Percentiles rank a stretch among this genome's conserved stretches.
Conservation (phyloP, 225 moss, liverwort and hornwort genomes). For the Asterella californica region DNA sequence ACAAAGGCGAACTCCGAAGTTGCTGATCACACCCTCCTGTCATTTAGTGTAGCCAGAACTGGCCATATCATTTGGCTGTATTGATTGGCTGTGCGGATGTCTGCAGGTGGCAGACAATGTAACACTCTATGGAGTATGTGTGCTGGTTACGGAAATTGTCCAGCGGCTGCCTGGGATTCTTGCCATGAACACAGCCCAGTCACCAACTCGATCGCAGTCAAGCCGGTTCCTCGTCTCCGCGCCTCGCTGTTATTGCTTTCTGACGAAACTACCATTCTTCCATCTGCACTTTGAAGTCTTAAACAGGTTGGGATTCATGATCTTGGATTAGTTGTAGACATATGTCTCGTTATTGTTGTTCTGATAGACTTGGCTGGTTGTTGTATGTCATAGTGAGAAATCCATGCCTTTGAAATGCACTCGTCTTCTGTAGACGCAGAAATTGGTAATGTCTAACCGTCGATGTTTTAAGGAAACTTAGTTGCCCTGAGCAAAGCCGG, state of each 20-base stretch:
- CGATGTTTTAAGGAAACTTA: background rate
- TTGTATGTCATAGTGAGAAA: background rate
- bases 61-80: background rate
- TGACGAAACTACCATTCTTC: slow-evolving; percentile 88
- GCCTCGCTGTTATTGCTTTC: slow-evolving; percentile 96
- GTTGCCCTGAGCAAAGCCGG: background rate
- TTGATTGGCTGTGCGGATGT: background rate
- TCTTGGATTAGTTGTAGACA: background rate
- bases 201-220: slow-evolving; percentile 66
- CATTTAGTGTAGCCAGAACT: background rate
- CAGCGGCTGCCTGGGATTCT: slow-evolving; percentile 90
- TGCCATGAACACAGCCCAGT: slow-evolving; percentile 79
- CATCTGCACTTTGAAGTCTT: slow-evolving; percentile 90
- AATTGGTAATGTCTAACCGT: background rate
- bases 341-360: background rate
- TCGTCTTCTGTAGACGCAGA: background rate
- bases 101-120: slow-evolving; percentile 91
- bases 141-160: slow-evolving; percentile 89
- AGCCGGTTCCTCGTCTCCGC: slow-evolving; percentile 92
- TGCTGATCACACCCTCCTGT: background rate
- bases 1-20: background rate
- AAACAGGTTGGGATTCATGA: slow-evolving; percentile 54
- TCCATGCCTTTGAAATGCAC: background rate
- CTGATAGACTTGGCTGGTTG: background rate
- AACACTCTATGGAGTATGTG: slow-evolving; percentile 89